Evolutionary conservation across 805 yeast species (phyloP), one percentile per base, ranked within the genome.

Genomic region (Ogataea sp.): DNA sequence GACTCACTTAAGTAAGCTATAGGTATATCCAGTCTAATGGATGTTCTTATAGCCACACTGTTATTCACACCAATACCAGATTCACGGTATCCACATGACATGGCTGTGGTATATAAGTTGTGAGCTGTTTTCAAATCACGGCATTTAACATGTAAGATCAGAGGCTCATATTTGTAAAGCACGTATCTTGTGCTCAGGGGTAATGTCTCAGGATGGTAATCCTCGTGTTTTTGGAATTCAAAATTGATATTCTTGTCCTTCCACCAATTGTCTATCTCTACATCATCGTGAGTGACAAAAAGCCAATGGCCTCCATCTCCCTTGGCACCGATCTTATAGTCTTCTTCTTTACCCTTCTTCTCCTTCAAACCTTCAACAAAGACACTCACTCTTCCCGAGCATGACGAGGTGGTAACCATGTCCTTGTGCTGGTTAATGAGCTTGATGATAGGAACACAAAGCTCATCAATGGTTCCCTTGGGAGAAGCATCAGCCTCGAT

Each of bases 271-370:
- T 53, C 47, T 7, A 82, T 62, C 17, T 72, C 62, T 2, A 49
- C 45, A 2, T 68, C 64, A 33, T 80, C 78, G 53, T 87, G 96
- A 0, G 87, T 74, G 2, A 87, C 86, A 62, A 74, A 86, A 11
- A 85, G 52, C 96, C 96, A 87, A 41, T 68, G 69, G 0, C 96
- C 96, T 35, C 87, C 85, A 38, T 78, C 75, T 9, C 95, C 96
- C 53, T 87, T 87, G 4, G 94, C 86, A 1, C 95, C 93, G 14
- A 82, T 73, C 48, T 74, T 68, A 3, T 16, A 31, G 6, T 25
- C 38, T 17, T 55, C 45, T 4, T 32, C 38, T 4, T 40, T 40
- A 18, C 33, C 21, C 21, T 39, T 40, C 2, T 23, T 32, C n/a
- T 18, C 46, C 48, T 84, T 83, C 9, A 61, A 57, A 3, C 95